Evolutionary conservation across 345 rosid genomes (phyloP), one percentile per base, ranked within the genome.

Genomic region (Citrus inodora): DNA sequence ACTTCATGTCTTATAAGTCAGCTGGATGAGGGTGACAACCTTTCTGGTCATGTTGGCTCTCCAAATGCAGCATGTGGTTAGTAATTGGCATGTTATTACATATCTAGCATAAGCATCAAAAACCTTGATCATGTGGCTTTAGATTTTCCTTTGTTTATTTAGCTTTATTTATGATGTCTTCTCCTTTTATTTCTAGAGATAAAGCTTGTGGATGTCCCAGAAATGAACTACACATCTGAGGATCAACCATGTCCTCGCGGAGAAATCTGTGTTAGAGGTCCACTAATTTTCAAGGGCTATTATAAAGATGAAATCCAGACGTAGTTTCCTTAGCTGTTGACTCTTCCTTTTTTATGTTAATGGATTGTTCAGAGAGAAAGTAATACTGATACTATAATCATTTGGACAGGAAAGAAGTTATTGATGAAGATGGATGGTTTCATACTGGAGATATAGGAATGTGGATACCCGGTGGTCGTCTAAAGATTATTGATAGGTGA

Each of bases 191-290:
- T 82, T 80, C 67, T 94, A 96, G 99, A 96, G 87, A 77, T 96
- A 83, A 96, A 96, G 90, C 98, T 96, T 75, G 95, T 89, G 83
- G 97, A 96, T 74, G 99, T 96, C 79, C 93, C 93, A 30, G 98
- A 96, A 80, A 96, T 94, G 99, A 91, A 90, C 85, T 96, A 96
- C 82, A 94, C 93, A 71, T 90, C 98, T 51, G 92, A 87, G 6
- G 97, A 96, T 88, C 81, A 85, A 63, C 99, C 99, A 6, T 78
- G 90, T 88, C 95, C 97, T 64, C 98, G 98, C 6, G 99, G 99
- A 6, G 98, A 96, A 85, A 96, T 96, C 85, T 96, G 99, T 85
- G 91, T 94, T 28, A 92, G 99, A 82, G 99, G 99, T 81, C 98
- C 98, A 76, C 89, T 74, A 71, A 78, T 96, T 73, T 96, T 96